Base-by-base conservation (phyloP, 2,329 filamentous ascomycete species). In the Pseudocercospora crystallina region DNA sequence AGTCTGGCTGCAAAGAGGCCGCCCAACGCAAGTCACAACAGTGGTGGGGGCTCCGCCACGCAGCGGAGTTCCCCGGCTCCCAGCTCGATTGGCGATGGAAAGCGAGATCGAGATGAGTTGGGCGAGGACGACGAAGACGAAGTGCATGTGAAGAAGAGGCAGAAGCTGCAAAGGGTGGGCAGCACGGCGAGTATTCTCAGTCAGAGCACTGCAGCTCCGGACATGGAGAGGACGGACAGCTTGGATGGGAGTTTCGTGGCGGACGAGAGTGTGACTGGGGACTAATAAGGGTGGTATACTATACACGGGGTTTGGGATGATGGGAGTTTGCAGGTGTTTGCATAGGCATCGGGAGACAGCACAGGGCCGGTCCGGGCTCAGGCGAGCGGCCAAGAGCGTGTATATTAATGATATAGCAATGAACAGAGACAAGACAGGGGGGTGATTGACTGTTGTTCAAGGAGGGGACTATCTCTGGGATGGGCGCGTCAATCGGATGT, bases 161-260 rank as follows among this genome's bases (percentile, higher is more conserved):
- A 68, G 58, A 70, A 69, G 55, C 43, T 71, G 50, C 64, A 64
- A 43, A 57, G 68, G 26, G 64, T 69, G 32, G 64, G 62, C 15
- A 69, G 66, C 44, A 62, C 60, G 26, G 62, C 65, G n/a, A 70
- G 68, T 51, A 53, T 69, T 8, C 52, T 56, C 10, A 62, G 57
- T 11, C 56, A 60, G 40, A 60, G 50, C 33, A 61, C 60, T 7
- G 49, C 59, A 15, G 56, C 54, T 15, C 53, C 57, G 30, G 65
- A 61, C 30, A 56, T 65, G 54, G 65, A 67, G 47, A 51, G 67
- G 44, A 58, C 59, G 15, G 67, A 69, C 31, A 69, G 66, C 47
- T 45, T 62, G 20, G 67, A 70, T 49, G 67, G 65, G n/a, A 69
- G 66, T 40, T 68, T 69, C 54, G 60, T 69, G 26, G 20, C 20